Evolutionary conservation across 306 rosid genomes (phyloP).

Genomic region (Lagenaria siceraria): DNA sequence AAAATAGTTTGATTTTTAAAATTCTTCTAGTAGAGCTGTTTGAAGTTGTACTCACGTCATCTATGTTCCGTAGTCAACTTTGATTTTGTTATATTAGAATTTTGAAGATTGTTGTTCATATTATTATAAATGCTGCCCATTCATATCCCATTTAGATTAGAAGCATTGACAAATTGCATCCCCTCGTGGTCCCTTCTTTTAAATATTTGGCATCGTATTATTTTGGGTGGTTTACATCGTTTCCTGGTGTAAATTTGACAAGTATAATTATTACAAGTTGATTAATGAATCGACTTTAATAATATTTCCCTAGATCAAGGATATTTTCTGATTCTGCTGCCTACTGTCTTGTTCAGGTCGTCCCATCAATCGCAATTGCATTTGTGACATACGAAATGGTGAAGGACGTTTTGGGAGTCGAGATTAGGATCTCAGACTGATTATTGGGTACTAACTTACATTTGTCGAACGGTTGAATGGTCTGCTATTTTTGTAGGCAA

Average conservation of each 20-base stretch:
- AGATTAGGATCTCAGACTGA: slow-evolving; percentile 88
- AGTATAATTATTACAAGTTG: background rate
- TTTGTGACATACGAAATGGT: slow-evolving; percentile 88
- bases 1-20: background rate
- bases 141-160: background rate
- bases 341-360: slow-evolving; percentile 58
- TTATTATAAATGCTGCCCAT: background rate
- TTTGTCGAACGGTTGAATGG: slow-evolving; percentile 12
- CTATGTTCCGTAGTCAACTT: background rate
- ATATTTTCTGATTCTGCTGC: slow-evolving; percentile 1
- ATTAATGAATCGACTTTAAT: background rate
- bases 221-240: background rate
- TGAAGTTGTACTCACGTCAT: background rate
- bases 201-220: background rate
- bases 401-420: slow-evolving; percentile 94
- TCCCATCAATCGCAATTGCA: slow-evolving; percentile 91
- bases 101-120: background rate
- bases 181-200: background rate
- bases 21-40: background rate
- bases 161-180: background rate
- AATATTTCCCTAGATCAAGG: background rate
- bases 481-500: slow-evolving; percentile 59
- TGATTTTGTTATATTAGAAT: background rate
- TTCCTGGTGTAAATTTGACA: background rate
- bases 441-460: slow-evolving; percentile 11